Evolutionary conservation across 345 rosid species (phyloP).

Genomic region (Leavenworthia alabamica): DNA sequence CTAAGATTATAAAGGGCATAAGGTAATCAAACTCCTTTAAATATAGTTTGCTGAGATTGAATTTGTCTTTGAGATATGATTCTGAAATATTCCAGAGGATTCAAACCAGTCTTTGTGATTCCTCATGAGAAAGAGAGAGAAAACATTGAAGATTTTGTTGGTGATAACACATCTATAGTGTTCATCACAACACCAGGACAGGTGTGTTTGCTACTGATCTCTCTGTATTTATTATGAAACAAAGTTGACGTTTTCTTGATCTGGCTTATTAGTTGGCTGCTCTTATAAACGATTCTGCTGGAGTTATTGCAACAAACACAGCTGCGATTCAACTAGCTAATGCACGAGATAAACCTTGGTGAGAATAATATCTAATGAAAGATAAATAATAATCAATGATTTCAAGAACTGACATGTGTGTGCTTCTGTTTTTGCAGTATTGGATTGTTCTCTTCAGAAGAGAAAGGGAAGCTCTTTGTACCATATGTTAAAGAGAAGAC

Average conservation of each 20-base stretch:
- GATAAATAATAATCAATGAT: background rate
- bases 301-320: constrained; percentile 85
- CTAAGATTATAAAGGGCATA: constrained; percentile 44
- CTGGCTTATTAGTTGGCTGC: constrained; percentile 70
- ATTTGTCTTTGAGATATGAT: background rate
- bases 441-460: constrained; percentile 68
- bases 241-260: constrained; percentile 8
- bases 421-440: constrained; percentile 42
- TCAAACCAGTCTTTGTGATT: constrained; percentile 71
- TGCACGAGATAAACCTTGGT: constrained; percentile 77
- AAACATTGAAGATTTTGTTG: constrained; percentile 70
- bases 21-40: constrained; percentile 38
- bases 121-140: constrained; percentile 93
- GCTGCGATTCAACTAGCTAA: constrained; percentile 87
- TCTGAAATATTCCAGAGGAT: constrained; percentile 38
- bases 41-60: background rate
- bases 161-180: constrained; percentile 59
- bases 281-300: constrained; percentile 79
- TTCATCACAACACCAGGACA: constrained; percentile 92
- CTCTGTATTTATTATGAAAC: background rate
- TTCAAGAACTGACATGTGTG: background rate
- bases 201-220: constrained; percentile 31
- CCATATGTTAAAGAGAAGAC: constrained; percentile 66
- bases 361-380: background rate
- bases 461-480: constrained; percentile 60